A percentile compares a stretch with the other conserved stretches of the same genome.
These are phyloP conservation scores for Sporothrix globosa DNA, from an alignment of 2,329 filamentous ascomycete species.

Conservation along the genomic window DNA sequence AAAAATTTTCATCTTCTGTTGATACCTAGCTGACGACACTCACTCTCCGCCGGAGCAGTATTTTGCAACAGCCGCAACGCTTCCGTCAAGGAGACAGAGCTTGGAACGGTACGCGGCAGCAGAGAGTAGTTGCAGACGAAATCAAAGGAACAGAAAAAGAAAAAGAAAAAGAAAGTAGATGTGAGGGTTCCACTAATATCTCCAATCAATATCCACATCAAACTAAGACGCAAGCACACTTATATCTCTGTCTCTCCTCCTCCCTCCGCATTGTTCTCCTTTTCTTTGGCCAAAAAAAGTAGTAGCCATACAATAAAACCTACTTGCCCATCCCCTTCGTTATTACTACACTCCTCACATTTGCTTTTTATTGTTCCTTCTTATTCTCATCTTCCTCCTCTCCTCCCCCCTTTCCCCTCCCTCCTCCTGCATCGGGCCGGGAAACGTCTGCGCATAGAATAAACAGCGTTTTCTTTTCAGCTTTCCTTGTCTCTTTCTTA, in stretches of 20 bases:
- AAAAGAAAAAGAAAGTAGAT: not conserved
- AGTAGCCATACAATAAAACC: constrained; percentile 22
- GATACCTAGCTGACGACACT: not conserved
- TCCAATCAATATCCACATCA: constrained; percentile 26
- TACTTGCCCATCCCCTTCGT: constrained; percentile 1
- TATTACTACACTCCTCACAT: constrained; percentile 7
- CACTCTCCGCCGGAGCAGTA: not conserved
- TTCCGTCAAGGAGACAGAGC: not conserved
- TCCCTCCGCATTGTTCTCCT: constrained; percentile 24
- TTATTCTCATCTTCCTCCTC: not conserved
- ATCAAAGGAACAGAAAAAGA: not conserved
- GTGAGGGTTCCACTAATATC: constrained; percentile 26
- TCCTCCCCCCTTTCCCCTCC: not conserved
- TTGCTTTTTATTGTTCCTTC: not conserved
- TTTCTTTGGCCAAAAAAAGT: constrained; percentile 13
- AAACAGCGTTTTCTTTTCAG: constrained; percentile 3
- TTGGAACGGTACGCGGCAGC: not conserved
- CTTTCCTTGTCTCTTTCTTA: not conserved
- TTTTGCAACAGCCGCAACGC: not conserved
- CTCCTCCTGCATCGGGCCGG: constrained; percentile 3
- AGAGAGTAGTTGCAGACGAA: not conserved
- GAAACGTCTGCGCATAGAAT: constrained; percentile 2
- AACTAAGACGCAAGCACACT: constrained; percentile 17
- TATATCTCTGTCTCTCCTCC: constrained; percentile 5
- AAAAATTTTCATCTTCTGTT: not conserved